Conservation (phyloP, 352 stramenopile species). For the Phytophthora capsici region DNA sequence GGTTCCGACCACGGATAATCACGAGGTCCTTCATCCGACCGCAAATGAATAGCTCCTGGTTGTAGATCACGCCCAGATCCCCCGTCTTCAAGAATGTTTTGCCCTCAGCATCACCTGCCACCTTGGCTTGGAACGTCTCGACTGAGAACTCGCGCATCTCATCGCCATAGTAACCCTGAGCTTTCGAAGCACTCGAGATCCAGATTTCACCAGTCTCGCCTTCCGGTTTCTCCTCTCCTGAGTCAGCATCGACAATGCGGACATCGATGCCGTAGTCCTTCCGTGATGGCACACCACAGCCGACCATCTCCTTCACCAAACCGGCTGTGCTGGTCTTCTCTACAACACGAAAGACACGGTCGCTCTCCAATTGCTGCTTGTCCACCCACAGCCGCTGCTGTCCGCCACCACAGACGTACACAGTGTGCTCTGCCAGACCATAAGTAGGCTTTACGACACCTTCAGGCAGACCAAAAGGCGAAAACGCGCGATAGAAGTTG, state of each 20-base stretch:
- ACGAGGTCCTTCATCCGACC: constrained; percentile 99
- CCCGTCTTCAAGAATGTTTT: constrained; percentile 93
- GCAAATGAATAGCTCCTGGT: constrained; percentile 97
- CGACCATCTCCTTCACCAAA: constrained; percentile 86
- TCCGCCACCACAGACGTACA: constrained; percentile 97
- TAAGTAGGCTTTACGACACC: constrained; percentile 97
- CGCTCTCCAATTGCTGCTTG: constrained; percentile 89
- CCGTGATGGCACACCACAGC: constrained; percentile 91
- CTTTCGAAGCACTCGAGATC: constrained; percentile 92
- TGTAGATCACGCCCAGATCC: constrained; percentile 97
- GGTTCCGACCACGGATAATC: constrained; percentile 98
- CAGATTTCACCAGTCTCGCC: constrained; percentile 89
- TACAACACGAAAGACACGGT: constrained; percentile 59
- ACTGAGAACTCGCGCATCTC: constrained; percentile 82
- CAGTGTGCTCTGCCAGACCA: constrained; percentile 99
- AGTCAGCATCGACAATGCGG: constrained; percentile 93
- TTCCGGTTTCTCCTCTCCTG: constrained; percentile 41
- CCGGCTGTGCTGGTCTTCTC: constrained; percentile 21
- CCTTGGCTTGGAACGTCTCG: constrained; percentile 89
- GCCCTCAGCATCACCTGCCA: constrained; percentile 46
- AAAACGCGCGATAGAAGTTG: constrained; percentile 91
- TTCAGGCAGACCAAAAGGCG: constrained; percentile 79
- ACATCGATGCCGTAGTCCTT: constrained; percentile 92
- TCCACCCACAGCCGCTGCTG: constrained; percentile 90
- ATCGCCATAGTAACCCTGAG: constrained; percentile 92